These are phyloP conservation scores for Podospora pseudopauciseta DNA, from an alignment of 495 filamentous ascomycete genomes.

Conservation along the genomic window DNA sequence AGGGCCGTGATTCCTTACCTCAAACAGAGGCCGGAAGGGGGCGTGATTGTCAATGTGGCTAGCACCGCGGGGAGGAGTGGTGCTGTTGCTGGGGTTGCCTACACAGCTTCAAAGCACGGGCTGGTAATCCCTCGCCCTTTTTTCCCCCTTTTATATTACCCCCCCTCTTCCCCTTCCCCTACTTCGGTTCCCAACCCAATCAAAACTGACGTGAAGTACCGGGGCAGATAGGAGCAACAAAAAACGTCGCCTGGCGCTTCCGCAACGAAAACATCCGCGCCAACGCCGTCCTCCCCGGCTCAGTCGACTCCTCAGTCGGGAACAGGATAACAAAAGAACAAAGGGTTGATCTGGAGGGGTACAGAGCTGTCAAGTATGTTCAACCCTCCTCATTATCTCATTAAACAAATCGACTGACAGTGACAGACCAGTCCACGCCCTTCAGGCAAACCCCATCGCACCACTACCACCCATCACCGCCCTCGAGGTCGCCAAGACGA, in stretches of 20 bases:
- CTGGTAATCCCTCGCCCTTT: slow-evolving; percentile 18
- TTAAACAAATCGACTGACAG: background rate
- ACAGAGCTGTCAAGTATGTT: slow-evolving; percentile 28
- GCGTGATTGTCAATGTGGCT: slow-evolving; percentile 41
- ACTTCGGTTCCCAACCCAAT: too few relatives aligned
- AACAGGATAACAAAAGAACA: slow-evolving; percentile 4
- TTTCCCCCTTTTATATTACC: background rate
- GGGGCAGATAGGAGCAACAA: slow-evolving; percentile 38
- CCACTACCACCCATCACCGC: slow-evolving; percentile 28
- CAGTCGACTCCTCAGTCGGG: slow-evolving; percentile 24
- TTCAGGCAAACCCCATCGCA: slow-evolving; percentile 24
- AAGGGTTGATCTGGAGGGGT: slow-evolving; percentile 16
- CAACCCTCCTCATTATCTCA: background rate
- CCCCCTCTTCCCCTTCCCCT: too few relatives aligned
- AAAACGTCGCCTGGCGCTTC: slow-evolving; percentile 45
- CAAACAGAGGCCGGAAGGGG: slow-evolving; percentile 34
- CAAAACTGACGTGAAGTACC: background rate
- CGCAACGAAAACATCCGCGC: slow-evolving; percentile 33
- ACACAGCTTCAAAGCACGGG: slow-evolving; percentile 39
- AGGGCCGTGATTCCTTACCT: slow-evolving; percentile 36
- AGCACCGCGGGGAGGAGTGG: slow-evolving; percentile 39
- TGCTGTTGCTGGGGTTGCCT: slow-evolving; percentile 39
- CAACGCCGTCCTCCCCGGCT: slow-evolving; percentile 29
- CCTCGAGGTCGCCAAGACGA: slow-evolving; percentile 36
- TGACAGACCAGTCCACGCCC: slow-evolving; percentile 29